phyloP scores from a whole-genome alignment of 2,329 filamentous ascomycete species.

The Alternaria metachromatica region DNA sequence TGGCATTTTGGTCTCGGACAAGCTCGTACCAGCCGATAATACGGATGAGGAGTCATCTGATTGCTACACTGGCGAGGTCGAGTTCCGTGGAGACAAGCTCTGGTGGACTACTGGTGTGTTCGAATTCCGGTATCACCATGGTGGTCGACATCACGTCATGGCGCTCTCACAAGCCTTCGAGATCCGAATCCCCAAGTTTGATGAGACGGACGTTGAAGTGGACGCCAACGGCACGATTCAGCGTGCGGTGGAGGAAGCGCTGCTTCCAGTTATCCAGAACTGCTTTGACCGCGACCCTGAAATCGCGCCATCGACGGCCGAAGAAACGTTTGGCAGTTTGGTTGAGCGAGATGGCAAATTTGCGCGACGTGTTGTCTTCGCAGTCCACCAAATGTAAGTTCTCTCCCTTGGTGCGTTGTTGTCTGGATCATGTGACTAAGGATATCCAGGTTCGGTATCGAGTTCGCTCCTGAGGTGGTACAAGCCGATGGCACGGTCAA shows the following conservation, averaged over 20 bases:
- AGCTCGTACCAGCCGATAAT: constrained; percentile 57
- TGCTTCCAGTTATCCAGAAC: constrained; percentile 85
- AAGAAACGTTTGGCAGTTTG: constrained; percentile 83
- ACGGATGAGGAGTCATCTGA: constrained; percentile 61
- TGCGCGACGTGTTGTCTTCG: constrained; percentile 88
- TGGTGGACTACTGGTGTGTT: constrained; percentile 98
- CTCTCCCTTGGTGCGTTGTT: background rate
- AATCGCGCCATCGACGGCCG: constrained; percentile 79
- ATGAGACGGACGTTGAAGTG: constrained; percentile 71
- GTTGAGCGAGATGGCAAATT: constrained; percentile 90
- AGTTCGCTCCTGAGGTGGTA: constrained; percentile 92
- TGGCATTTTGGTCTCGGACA: constrained; percentile 75
- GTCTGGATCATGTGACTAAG: background rate
- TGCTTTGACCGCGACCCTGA: constrained; percentile 92
- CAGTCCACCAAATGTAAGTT: constrained; percentile 87
- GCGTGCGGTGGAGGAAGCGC: constrained; percentile 73
- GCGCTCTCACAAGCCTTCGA: constrained; percentile 93
- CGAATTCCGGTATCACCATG: constrained; percentile 96
- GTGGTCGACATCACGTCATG: constrained; percentile 91
- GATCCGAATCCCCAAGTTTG: constrained; percentile 81
- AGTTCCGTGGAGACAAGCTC: constrained; percentile 90
- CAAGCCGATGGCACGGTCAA: constrained; percentile 88
- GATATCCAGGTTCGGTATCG: constrained; percentile 75
- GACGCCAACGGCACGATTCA: constrained; percentile 68
- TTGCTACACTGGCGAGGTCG: constrained; percentile 77